Base-by-base conservation (phyloP, 345 rosid species). In the Aquilaria sinensis region DNA sequence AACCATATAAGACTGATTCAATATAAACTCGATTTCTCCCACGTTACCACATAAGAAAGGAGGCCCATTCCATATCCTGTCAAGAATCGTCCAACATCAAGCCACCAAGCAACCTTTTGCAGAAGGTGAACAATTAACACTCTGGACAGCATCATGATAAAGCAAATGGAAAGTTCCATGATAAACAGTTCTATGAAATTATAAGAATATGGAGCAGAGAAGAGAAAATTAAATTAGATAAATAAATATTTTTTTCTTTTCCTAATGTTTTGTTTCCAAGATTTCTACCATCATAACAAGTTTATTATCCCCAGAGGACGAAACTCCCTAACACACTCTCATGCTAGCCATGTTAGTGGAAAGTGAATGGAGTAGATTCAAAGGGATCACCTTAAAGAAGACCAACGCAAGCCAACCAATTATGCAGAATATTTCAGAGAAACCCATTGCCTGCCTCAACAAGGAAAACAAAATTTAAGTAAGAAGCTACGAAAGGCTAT, bases 21-120 rank as follows among this genome's bases (percentile, higher is more conserved):
- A 52, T 34, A 55, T 6, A 16, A 66, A 71, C 12, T 16, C 32
- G 31, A 48, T 34, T 10, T 15, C 31, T 53, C 11, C 3, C 15
- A 53, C 29, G 30, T 80, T 89, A 87, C 96, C 91, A 84, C 91
- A 64, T 84, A 92, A 41, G 93, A 70, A 65, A 84, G 78, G 2
- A 89, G 65, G 51, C 96, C 98, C 63, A 89, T 70, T 12, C 90
- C 88, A 57, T 72, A 72, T 67, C 98, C 96, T 29, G 84, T 78
- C 61, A 78, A 65, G n/a, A 89, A 57, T 68, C 96, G 77, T 68
- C 96, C 98, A 12, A 84, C 12, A 60, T 92, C 81, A 10, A 89
- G 87, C 78, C 69, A 72, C 86, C 78, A 81, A 51, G 79, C 70
- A 65, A 53, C 82, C 92, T 92, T 69, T 46, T 62, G 63, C 52